These are phyloP conservation scores for Mycena belliarum DNA, from an alignment of 768 basidiomycete species.

Conservation along the genomic window DNA sequence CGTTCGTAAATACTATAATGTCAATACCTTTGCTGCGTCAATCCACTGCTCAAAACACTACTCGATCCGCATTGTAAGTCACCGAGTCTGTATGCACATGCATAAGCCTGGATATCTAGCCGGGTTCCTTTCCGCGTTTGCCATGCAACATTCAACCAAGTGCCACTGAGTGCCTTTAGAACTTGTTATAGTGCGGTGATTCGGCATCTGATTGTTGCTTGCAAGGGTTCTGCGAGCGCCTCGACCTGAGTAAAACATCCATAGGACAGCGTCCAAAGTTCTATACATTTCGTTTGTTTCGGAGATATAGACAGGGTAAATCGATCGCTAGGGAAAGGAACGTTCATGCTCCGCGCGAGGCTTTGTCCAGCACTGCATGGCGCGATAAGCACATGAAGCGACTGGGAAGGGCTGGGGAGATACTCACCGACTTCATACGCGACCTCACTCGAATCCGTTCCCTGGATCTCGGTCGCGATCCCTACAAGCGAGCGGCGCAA, in stretches of 20 bases:
- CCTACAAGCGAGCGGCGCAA: constrained; percentile 75
- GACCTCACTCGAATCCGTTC: constrained; percentile 76
- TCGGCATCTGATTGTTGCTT: too few species aligned
- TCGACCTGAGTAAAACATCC: too few species aligned
- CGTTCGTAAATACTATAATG: not conserved
- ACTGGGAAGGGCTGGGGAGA: not conserved
- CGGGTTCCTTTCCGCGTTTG: too few species aligned
- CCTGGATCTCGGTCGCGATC: constrained; percentile 82
- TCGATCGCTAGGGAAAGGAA: constrained; percentile 18
- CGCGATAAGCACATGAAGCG: not conserved
- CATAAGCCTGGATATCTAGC: too few species aligned
- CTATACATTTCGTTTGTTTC: constrained; percentile 20
- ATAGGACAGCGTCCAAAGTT: not conserved
- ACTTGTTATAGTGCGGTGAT: too few species aligned
- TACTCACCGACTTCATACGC: constrained; percentile 66
- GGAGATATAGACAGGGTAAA: constrained; percentile 7
- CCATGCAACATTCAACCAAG: too few species aligned
- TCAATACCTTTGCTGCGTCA: constrained; percentile 7
- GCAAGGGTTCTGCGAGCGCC: too few species aligned
- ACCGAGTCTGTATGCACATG: too few species aligned
- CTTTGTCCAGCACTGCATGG: constrained; percentile 35
- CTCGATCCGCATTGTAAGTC: too few species aligned
- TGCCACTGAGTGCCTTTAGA: too few species aligned
- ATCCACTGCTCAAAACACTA: constrained; percentile 12
- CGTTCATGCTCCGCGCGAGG: constrained; percentile 25